These are phyloP conservation scores for Fusarium pseudocircinatum DNA, from an alignment of 2,329 filamentous ascomycete genomes.

Conservation along the genomic window DNA sequence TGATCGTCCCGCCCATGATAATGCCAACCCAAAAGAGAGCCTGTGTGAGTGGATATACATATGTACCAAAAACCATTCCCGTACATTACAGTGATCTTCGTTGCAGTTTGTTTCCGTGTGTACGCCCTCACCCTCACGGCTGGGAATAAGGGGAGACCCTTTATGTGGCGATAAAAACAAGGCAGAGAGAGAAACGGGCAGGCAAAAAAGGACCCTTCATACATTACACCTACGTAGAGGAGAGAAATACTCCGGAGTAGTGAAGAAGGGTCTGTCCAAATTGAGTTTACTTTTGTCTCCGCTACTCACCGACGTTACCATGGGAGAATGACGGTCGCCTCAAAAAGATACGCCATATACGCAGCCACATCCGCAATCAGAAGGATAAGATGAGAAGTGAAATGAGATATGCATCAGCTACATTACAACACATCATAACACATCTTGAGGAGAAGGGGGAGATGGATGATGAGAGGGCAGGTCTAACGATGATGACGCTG, in stretches of 20 bases:
- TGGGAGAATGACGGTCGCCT: not conserved
- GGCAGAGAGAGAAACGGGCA: not conserved
- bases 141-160: constrained; percentile 3
- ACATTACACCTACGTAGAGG: constrained; percentile 8
- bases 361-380: constrained; percentile 27
- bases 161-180: constrained; percentile 22
- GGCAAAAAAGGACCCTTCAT: constrained; percentile 27
- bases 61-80: not conserved
- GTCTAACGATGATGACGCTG: constrained; percentile 26
- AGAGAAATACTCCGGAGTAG: not conserved
- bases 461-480: not conserved
- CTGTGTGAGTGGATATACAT: constrained; percentile 11
- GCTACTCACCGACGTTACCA: constrained; percentile 31
- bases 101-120: constrained; percentile 3
- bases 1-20: constrained; percentile 25
- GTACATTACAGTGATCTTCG: constrained; percentile 16
- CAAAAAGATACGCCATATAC: constrained; percentile 15
- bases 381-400: not conserved
- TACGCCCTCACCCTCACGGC: constrained; percentile 20
- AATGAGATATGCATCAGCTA: not conserved
- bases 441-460: not conserved
- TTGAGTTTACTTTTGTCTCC: not conserved
- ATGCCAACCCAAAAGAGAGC: constrained; percentile 10
- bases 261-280: not conserved
- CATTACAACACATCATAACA: not conserved